Percentiles rank a stretch among this genome's conserved stretches.
Conservation (phyloP, 1,139 yeast genomes). For the Kodamaea derodonti region DNA sequence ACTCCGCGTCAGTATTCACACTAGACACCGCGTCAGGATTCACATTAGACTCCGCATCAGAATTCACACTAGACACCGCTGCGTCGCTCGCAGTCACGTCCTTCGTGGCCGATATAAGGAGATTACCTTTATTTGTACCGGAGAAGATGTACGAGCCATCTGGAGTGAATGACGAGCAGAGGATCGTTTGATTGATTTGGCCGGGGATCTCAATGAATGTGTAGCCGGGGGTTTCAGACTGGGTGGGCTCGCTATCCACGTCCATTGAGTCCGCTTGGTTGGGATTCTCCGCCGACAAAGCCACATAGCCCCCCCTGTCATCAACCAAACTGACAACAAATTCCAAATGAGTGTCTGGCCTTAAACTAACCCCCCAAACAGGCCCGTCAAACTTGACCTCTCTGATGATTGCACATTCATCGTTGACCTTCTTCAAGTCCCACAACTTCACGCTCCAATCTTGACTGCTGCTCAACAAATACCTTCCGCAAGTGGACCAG, state of each 20-base stretch:
- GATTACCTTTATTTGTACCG: constrained; percentile 78
- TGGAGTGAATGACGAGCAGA: constrained; percentile 31
- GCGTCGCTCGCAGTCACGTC: background rate
- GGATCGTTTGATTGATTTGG: background rate
- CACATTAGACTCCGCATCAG: background rate
- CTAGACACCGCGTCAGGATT: background rate
- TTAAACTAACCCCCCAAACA: constrained; percentile 64
- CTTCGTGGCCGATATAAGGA: background rate
- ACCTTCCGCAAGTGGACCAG: constrained; percentile 78
- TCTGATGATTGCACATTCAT: constrained; percentile 36
- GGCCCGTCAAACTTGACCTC: constrained; percentile 62
- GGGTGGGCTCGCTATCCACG: background rate
- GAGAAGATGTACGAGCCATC: constrained; percentile 54
- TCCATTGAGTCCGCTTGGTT: background rate
- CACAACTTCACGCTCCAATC: constrained; percentile 84
- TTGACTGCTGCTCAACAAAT: constrained; percentile 67
- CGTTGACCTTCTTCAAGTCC: constrained; percentile 54
- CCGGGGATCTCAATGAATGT: background rate
- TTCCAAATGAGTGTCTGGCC: constrained; percentile 44
- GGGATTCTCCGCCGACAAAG: background rate
- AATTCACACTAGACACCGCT: constrained; percentile 30
- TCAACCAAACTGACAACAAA: constrained; percentile 49
- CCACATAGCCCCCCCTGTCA: constrained; percentile 51
- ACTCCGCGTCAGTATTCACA: background rate
- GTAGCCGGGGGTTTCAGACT: too few species aligned